phyloP scores from a whole-genome alignment of 2,329 filamentous ascomycete genomes.

The Pestalotiopsis sp. region DNA sequence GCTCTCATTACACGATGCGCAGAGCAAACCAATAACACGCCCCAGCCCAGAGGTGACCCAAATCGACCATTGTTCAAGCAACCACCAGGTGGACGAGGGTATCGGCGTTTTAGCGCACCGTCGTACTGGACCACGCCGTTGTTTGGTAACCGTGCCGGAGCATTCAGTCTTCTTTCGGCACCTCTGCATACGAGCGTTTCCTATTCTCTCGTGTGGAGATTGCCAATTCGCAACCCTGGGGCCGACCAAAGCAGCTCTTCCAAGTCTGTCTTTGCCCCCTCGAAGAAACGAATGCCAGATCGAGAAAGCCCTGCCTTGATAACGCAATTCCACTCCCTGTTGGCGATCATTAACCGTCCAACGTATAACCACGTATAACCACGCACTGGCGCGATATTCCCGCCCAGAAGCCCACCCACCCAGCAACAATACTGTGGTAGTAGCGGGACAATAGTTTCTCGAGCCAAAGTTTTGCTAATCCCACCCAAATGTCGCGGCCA shows the following conservation, averaged over 20 bases:
- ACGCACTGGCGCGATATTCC: neutral
- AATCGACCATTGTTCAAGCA: neutral
- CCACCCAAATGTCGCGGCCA: constrained; percentile 10
- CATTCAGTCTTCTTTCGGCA: neutral
- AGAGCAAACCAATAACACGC: neutral
- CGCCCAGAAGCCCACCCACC: neutral
- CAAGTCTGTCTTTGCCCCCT: neutral
- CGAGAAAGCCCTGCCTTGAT: constrained; percentile 3
- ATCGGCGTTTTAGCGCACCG: constrained; percentile 9
- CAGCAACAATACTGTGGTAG: neutral
- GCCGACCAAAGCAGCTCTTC: neutral
- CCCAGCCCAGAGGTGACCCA: neutral
- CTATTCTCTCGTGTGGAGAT: constrained; percentile 10
- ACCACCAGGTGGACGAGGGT: constrained; percentile 4
- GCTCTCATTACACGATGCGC: neutral
- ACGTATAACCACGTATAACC: neutral
- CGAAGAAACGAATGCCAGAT: neutral
- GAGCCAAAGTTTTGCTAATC: neutral
- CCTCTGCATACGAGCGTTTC: constrained; percentile 4
- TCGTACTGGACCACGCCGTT: neutral
- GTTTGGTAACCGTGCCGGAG: neutral
- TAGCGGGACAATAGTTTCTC: constrained; percentile 7
- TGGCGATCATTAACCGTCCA: constrained; percentile 13
- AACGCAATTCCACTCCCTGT: constrained; percentile 7
- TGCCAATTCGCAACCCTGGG: constrained; percentile 3